Percentiles rank a stretch among this genome's conserved stretches.
These are phyloP conservation scores for Nakaseomyces sp. DNA, from an alignment of 1,139 yeast genomes.

Conservation along the genomic window DNA sequence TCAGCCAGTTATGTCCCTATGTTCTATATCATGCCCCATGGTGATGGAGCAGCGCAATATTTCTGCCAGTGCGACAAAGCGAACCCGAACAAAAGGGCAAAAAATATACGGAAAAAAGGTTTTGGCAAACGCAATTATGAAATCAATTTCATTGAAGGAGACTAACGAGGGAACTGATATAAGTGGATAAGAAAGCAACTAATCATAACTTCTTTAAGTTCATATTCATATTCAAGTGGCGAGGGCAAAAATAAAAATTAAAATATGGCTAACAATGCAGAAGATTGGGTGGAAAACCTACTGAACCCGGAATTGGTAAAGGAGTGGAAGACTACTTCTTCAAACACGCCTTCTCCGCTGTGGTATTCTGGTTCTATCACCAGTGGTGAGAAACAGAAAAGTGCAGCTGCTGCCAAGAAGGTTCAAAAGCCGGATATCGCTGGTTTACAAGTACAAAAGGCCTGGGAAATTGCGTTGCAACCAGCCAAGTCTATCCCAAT, in stretches of 20 bases:
- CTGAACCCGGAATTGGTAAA: not conserved
- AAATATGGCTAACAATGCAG: not conserved
- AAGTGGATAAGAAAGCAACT: too few species aligned
- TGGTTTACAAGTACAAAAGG: constrained; percentile 49
- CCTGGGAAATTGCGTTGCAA: constrained; percentile 78
- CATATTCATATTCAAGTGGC: too few species aligned
- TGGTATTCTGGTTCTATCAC: not conserved
- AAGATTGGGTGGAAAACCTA: constrained; percentile 4
- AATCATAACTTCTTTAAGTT: too few species aligned
- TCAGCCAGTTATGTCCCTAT: too few species aligned
- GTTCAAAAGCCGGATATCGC: constrained; percentile 22
- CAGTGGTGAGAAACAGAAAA: not conserved
- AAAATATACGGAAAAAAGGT: too few species aligned
- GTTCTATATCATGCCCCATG: too few species aligned
- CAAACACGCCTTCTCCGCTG: constrained; percentile 1
- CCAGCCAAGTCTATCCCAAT: constrained; percentile 85
- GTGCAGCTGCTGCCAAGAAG: not conserved
- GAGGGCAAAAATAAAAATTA: not conserved
- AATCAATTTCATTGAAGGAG: too few species aligned
- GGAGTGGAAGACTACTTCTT: not conserved
- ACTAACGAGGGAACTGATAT: too few species aligned
- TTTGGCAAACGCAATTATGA: too few species aligned
- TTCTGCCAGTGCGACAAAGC: too few species aligned
- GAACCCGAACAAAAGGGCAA: too few species aligned
- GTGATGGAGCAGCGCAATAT: too few species aligned